Percentiles rank a stretch among this genome's conserved stretches.
These are phyloP conservation scores for Lithospermum erythrorhizon DNA, from an alignment of 257 asterid species.

Conservation along the genomic window DNA sequence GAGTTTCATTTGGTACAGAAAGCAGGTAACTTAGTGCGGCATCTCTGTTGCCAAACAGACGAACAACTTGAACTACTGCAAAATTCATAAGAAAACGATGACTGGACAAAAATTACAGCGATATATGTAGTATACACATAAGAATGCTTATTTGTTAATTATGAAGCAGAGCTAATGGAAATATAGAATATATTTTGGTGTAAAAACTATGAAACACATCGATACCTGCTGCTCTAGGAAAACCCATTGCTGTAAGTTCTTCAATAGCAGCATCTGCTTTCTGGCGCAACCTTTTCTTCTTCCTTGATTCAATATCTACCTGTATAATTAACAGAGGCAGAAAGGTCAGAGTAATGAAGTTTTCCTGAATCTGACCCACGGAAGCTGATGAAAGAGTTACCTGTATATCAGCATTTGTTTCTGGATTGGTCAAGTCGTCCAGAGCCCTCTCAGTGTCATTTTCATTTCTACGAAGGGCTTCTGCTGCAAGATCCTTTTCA, in stretches of 20 bases:
- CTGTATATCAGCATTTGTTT: conserved; percentile 50
- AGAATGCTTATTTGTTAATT: not conserved
- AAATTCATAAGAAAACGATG: conserved; percentile 2
- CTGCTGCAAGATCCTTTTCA: conserved; percentile 74
- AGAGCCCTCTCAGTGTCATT: conserved; percentile 72
- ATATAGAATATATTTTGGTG: not conserved
- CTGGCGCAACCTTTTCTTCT: conserved; percentile 42
- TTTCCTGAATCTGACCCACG: conserved; percentile 1
- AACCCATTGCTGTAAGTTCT: conserved; percentile 56
- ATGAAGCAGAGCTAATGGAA: no score
- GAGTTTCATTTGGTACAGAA: conserved; percentile 16
- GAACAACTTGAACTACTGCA: conserved; percentile 52
- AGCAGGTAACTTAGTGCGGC: conserved; percentile 44
- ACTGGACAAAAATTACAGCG: not conserved
- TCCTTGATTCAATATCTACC: conserved; percentile 54
- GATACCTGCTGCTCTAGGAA: conserved; percentile 56
- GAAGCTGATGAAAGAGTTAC: conserved; percentile 26
- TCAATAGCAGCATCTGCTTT: conserved; percentile 34
- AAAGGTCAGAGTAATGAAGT: not conserved
- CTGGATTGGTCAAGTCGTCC: conserved; percentile 84
- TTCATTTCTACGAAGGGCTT: conserved; percentile 90
- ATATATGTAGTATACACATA: no score
- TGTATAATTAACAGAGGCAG: conserved; percentile 22
- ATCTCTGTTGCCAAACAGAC: conserved; percentile 32
- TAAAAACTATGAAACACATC: not conserved